Base-by-base conservation (phyloP, 345 rosid genomes). In the Arabis hirsuta region DNA sequence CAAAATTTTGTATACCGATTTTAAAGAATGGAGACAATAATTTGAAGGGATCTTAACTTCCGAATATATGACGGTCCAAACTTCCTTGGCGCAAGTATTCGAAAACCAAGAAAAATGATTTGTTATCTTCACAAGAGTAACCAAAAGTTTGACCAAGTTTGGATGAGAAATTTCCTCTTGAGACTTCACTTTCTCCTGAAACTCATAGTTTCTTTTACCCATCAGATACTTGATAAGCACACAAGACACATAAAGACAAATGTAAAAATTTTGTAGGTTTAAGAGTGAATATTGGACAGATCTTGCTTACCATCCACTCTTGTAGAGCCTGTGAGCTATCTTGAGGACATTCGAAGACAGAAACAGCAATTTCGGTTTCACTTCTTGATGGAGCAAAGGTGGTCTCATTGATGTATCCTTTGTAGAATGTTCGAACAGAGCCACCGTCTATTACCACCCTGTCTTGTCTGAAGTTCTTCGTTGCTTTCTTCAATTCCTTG, bases 401-500 rank as follows among this genome's bases (percentile, higher is more conserved):
- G 56, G 58, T 59, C 43, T 27, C 59, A 39, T 70, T 7, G 59
- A 70, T 59, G 42, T 26, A 59, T 2, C 67, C 67, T 45, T 58
- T 26, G 20, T 70, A 70, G 42, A 60, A 24, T 70, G 27, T 59
- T 70, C 47, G 19, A 38, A 2, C 3, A 50, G 2, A 11, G 9
- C 51, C 20, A 59, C 14, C 36, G 7, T 41, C 20, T 3, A 3
- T 4, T 36, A 22, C 19, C 8, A 34, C 27, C 38, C 11, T 69
- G 11, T 36, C 12, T 14, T 47, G 0, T 47, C 3, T 36, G 20
- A 69, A 69, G 2, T 39, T 36, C 7, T 57, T 69, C 1, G 41
- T 58, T 48, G 58, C 66, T 48, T 69, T 69, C 58, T 58, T 69
- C 73, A 58, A 3, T 47, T 58, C 66, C 73, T 0, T 13, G 29